These are phyloP conservation scores for Wickerhamomyces sp. DNA, from an alignment of 1,139 yeast species.

Conservation along the genomic window DNA sequence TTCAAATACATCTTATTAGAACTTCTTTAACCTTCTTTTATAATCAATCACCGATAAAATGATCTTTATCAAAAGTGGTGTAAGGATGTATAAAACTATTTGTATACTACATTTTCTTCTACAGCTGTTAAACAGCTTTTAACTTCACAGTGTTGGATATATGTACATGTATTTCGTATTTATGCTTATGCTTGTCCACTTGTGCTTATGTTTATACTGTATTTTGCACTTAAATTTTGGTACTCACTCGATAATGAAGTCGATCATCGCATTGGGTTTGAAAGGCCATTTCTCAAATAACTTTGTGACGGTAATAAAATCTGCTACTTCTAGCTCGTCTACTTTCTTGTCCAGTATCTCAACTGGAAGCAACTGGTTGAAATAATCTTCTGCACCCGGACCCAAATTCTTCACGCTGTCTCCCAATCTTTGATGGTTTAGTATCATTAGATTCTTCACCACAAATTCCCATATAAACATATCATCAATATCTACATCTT, in stretches of 20 bases:
- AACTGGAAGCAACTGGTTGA: conserved; percentile 35
- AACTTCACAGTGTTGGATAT: too few relatives aligned
- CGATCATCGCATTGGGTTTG: conserved; percentile 52
- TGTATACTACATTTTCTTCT: too few relatives aligned
- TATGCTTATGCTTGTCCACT: background rate
- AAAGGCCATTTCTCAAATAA: conserved; percentile 78
- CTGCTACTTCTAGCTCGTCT: conserved; percentile 47
- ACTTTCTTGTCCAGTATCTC: conserved; percentile 43
- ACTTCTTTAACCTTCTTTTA: too few relatives aligned
- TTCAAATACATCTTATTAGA: too few relatives aligned
- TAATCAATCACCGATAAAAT: too few relatives aligned
- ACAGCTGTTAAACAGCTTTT: too few relatives aligned
- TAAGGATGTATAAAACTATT: too few relatives aligned
- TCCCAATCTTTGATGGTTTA: conserved; percentile 42
- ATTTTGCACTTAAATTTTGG: background rate
- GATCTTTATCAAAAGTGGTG: background rate
- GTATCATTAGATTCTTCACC: conserved; percentile 57
- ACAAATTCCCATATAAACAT: conserved; percentile 64
- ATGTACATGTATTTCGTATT: too few relatives aligned
- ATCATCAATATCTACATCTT: conserved; percentile 31
- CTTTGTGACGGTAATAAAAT: conserved; percentile 45
- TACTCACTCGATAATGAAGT: conserved; percentile 2
- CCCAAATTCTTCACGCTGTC: conserved; percentile 58
- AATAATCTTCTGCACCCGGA: conserved; percentile 77
- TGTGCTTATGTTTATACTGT: background rate